Evolutionary conservation across 352 stramenopile species (phyloP), one percentile per base, ranked within the genome.

Genomic region (Thraustochytrium sp.): DNA sequence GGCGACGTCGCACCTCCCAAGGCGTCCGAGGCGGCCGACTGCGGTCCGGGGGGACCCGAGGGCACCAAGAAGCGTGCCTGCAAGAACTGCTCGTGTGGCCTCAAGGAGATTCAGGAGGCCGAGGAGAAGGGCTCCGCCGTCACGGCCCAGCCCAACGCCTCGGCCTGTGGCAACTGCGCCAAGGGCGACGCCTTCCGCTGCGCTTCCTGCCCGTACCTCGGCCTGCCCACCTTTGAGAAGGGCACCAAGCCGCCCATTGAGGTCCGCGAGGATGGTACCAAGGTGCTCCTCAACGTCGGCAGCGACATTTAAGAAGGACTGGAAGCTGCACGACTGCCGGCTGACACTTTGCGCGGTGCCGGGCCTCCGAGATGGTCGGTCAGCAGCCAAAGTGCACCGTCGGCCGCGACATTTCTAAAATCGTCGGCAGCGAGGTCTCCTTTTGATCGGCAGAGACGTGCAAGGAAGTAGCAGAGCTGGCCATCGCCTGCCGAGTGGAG

Each of bases 171-270:
- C 11, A 93, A 98, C 91, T 99, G 96, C 88, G 94, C 87, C 86
- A 97, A 98, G 87, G 96, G 96, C 62, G 96, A 99, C 87, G 96
- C 96, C 34, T 99, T 98, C 89, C 94, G 96, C 51, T 99, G 96
- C 86, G 95, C 93, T 9, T 92, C 89, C 73, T 99, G 96, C 88
- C 96, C 96, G 37, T 98, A 97, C 89, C 88, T 98, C 42, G 96
- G 95, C 64, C 96, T 95, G 85, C 96, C 96, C 29, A 94, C 94
- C 1, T 99, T 98, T 87, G 98, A 98, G 87, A 89, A 94, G 9
- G 91, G 90, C 26, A 87, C 85, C 42, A 84, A 84, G 51, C 75
- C 75, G 23, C 34, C 53, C n/a, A 84, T 84, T 65, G 44, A 84
- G 75, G 34, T 84, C 31, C 53, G 49, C 34, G 55, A 38, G 31